phyloP scores from a whole-genome alignment of 2,329 filamentous ascomycete genomes.

The Cytospora paraplurivora region DNA sequence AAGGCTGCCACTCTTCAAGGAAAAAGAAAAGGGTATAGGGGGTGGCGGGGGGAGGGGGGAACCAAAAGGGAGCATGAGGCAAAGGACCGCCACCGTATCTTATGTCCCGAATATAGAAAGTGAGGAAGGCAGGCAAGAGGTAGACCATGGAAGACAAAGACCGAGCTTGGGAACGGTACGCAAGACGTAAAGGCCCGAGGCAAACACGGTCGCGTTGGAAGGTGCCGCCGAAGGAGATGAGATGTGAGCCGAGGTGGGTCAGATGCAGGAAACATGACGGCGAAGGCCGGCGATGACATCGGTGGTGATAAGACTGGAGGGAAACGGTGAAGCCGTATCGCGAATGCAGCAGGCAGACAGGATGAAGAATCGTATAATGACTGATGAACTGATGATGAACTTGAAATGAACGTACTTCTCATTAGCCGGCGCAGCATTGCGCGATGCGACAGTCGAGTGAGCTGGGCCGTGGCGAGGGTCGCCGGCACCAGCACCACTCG shows the following conservation, averaged over 20 bases:
- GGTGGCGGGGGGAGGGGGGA: not conserved
- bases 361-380: not conserved
- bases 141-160: not conserved
- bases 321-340: slow-evolving; percentile 5
- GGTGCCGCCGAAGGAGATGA: not conserved
- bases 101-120: slow-evolving; percentile 10
- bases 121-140: not conserved
- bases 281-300: slow-evolving; percentile 15
- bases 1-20: not conserved
- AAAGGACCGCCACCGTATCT: slow-evolving; percentile 7
- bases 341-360: slow-evolving; percentile 17
- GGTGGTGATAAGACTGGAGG: slow-evolving; percentile 9
- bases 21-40: slow-evolving; percentile 16
- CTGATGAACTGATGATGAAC: slow-evolving; percentile 18
- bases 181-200: slow-evolving; percentile 1
- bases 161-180: not conserved
- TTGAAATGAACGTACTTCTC: slow-evolving; percentile 56
- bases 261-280: slow-evolving; percentile 13
- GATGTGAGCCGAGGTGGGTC: slow-evolving; percentile 8
- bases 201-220: not conserved
- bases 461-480: slow-evolving; percentile 47
- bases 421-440: slow-evolving; percentile 48
- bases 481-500: slow-evolving; percentile 46
- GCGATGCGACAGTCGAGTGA: slow-evolving; percentile 43
- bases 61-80: slow-evolving; percentile 10